phyloP scores from a whole-genome alignment of 805 yeast genomes.

The Saturnispora sanitii region DNA sequence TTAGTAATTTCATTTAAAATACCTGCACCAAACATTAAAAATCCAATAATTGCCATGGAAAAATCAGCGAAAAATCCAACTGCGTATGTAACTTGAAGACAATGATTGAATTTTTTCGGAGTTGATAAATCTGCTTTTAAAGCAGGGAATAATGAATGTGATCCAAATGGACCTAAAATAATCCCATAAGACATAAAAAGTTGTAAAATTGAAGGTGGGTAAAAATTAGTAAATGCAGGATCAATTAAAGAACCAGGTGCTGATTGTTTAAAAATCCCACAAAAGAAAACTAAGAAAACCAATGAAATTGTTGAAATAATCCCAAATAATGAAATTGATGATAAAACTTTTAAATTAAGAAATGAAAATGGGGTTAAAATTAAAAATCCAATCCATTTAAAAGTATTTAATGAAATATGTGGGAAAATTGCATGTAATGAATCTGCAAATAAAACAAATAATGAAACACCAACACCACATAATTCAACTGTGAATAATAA shows the following conservation, averaged over 20 bases:
- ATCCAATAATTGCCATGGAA: conserved; percentile 55
- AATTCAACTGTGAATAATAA: conserved; percentile 67
- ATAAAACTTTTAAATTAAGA: conserved; percentile 44
- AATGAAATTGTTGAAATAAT: conserved; percentile 45
- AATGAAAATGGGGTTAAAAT: conserved; percentile 73
- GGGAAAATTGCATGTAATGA: conserved; percentile 66
- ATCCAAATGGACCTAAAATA: conserved; percentile 73
- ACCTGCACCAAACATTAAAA: conserved; percentile 67
- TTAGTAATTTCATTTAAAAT: conserved; percentile 71
- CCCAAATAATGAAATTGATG: conserved; percentile 47
- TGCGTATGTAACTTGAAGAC: conserved; percentile 46
- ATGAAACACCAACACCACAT: conserved; percentile 71
- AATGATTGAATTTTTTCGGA: conserved; percentile 46
- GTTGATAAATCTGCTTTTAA: conserved; percentile 66
- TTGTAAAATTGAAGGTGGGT: conserved; percentile 30
- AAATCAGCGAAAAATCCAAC: conserved; percentile 51
- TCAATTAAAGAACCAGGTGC: conserved; percentile 48
- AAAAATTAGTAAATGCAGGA: conserved; percentile 35
- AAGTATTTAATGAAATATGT: conserved; percentile 37
- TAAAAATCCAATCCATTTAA: conserved; percentile 59
- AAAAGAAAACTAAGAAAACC: conserved; percentile 33
- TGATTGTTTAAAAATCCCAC: conserved; percentile 35
- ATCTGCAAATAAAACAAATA: conserved; percentile 77
- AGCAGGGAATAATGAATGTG: conserved; percentile 77
- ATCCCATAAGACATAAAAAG: conserved; percentile 49